A percentile compares a stretch with the other conserved stretches of the same genome.
These are phyloP conservation scores for Thalassiosira mediterranea DNA, from an alignment of 352 stramenopile species.

Conservation along the genomic window DNA sequence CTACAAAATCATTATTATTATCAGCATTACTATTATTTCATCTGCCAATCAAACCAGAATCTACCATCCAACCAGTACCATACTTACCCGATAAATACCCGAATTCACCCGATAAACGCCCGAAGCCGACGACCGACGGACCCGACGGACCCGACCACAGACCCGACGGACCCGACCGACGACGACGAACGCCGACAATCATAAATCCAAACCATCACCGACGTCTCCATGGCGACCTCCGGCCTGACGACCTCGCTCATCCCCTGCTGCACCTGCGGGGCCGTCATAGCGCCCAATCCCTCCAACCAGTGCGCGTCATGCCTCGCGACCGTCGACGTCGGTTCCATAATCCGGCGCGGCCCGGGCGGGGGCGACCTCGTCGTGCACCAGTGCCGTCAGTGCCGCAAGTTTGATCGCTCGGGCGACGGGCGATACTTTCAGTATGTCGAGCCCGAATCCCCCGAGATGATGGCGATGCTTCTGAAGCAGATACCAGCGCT, in stretches of 20 bases:
- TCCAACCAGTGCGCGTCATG: slow-evolving; percentile 83
- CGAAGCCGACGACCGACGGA: no score
- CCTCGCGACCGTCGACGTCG: slow-evolving; percentile 60
- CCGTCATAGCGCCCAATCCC: slow-evolving; percentile 77
- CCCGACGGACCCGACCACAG: no score
- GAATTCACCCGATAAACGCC: no score
- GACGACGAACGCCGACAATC: no score
- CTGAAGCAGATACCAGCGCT: slow-evolving; percentile 94
- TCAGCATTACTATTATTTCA: no score
- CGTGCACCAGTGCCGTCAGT: slow-evolving; percentile 80
- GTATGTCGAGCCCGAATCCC: slow-evolving; percentile 92
- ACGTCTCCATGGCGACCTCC: slow-evolving; percentile 3
- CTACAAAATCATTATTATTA: no score
- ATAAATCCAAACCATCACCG: slow-evolving; percentile 6
- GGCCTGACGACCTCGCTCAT: slow-evolving; percentile 57
- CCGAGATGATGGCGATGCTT: slow-evolving; percentile 98
- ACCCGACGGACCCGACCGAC: no score
- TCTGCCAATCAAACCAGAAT: no score
- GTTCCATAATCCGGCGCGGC: slow-evolving; percentile 62
- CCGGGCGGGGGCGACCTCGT: slow-evolving; percentile 54
- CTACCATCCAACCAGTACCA: no score
- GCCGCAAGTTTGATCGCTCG: slow-evolving; percentile 59
- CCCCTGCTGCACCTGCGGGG: slow-evolving; percentile 71
- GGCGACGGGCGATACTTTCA: slow-evolving; percentile 66
- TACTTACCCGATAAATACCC: no score